Percentiles rank a stretch among this genome's conserved stretches.
Evolutionary conservation across 257 asterid species (phyloP).

Genomic region (Solanum sitiens): DNA sequence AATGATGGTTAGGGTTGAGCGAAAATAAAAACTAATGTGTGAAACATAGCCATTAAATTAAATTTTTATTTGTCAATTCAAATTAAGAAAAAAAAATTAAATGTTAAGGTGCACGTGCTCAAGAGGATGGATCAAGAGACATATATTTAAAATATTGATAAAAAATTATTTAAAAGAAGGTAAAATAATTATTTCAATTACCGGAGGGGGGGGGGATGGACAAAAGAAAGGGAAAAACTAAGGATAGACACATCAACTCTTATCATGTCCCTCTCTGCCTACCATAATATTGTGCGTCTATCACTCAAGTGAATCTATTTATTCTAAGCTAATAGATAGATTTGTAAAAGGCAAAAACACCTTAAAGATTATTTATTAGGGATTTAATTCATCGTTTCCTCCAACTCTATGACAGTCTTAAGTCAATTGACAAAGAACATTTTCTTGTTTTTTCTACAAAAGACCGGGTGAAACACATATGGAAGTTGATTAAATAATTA

Average conservation of each 20-base stretch:
- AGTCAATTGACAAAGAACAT: not conserved
- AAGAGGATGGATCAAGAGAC: no score
- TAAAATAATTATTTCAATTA: not conserved
- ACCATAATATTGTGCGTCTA: not conserved
- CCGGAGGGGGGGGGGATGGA: not conserved
- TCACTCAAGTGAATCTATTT: not conserved
- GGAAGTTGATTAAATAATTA: not conserved
- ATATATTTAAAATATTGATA: no score
- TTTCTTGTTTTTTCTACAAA: not conserved
- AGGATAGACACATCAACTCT: not conserved
- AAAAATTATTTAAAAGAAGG: not conserved
- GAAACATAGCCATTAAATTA: no score
- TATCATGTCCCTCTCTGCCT: not conserved
- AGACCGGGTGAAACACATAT: not conserved
- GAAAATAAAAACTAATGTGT: no score
- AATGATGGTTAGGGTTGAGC: no score
- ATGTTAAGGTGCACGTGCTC: no score
- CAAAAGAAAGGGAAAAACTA: not conserved
- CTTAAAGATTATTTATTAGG: not conserved
- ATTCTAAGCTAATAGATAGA: not conserved
- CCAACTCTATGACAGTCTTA: not conserved
- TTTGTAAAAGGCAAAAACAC: not conserved
- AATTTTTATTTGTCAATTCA: no score
- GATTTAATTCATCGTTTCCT: not conserved
- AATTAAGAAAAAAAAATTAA: no score